phyloP scores from a whole-genome alignment of 495 filamentous ascomycete genomes.

The Echria macrotheca region DNA sequence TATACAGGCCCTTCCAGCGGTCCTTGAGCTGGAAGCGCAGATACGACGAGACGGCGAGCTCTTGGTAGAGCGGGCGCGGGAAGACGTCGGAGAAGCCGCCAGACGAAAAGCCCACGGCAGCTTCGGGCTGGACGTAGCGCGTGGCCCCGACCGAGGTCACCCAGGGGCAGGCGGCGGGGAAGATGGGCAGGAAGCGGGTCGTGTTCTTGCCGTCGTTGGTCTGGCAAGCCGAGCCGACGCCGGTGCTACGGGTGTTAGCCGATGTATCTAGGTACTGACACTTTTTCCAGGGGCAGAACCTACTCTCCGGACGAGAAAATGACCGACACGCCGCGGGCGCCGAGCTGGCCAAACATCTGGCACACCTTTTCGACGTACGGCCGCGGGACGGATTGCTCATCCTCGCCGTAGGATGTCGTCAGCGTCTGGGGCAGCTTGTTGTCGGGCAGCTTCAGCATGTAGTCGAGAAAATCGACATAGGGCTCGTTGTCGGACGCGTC shows the following conservation, averaged over 20 bases:
- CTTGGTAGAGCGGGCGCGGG: constrained; percentile 56
- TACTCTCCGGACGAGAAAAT: constrained; percentile 65
- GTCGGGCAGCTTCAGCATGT: constrained; percentile 30
- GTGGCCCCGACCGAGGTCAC: constrained; percentile 72
- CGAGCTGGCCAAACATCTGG: constrained; percentile 61
- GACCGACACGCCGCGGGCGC: constrained; percentile 64
- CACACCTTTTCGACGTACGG: constrained; percentile 61
- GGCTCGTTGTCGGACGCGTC: constrained; percentile 63
- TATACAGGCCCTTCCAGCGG: neutral
- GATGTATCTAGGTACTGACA: constrained; percentile 59
- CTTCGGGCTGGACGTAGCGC: constrained; percentile 50
- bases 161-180: constrained; percentile 69
- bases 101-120: constrained; percentile 53
- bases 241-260: constrained; percentile 60
- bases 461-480: constrained; percentile 63
- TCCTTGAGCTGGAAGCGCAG: constrained; percentile 25
- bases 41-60: constrained; percentile 51
- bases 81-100: constrained; percentile 68
- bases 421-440: constrained; percentile 62
- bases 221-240: constrained; percentile 60
- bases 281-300: constrained; percentile 30
- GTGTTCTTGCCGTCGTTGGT: constrained; percentile 55
- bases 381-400: constrained; percentile 62
- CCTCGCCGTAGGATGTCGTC: constrained; percentile 70
- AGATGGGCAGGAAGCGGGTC: constrained; percentile 59